Conservation (phyloP, 495 filamentous ascomycete species). For the Aspergillus biplanus region DNA sequence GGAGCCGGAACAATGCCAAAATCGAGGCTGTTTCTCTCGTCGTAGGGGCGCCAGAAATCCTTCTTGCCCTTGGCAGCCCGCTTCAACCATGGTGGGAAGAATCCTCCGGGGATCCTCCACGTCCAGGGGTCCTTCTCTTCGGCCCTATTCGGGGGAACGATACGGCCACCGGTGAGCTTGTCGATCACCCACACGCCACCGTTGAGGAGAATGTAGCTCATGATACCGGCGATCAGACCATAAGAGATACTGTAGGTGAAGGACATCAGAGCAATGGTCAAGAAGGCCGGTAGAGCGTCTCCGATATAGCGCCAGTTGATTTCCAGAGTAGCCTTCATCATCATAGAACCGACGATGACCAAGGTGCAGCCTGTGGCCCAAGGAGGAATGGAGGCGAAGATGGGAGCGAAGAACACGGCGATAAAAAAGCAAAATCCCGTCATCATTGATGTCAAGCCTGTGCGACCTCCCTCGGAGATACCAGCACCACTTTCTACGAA, state of each 20-base stretch:
- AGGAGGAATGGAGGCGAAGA: conserved; percentile 81
- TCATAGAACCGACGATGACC: conserved; percentile 79
- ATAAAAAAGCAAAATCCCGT: conserved; percentile 84
- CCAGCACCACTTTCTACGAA: conserved; percentile 84
- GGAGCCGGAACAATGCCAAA: conserved; percentile 13
- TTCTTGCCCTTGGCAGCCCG: conserved; percentile 64
- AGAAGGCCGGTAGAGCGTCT: conserved; percentile 77
- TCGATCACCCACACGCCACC: conserved; percentile 65
- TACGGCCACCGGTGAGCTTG: conserved; percentile 63
- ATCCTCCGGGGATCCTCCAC: conserved; percentile 66
- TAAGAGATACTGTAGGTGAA: conserved; percentile 84
- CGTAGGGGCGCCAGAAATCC: conserved; percentile 63
- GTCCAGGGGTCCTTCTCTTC: conserved; percentile 75
- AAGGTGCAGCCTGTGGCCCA: conserved; percentile 86
- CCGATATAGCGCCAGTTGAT: conserved; percentile 85
- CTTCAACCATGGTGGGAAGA: conserved; percentile 71
- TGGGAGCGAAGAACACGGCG: conserved; percentile 82
- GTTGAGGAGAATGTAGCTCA: conserved; percentile 74
- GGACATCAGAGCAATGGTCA: conserved; percentile 82
- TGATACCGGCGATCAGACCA: conserved; percentile 77
- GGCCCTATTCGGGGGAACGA: conserved; percentile 69
- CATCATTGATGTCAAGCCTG: conserved; percentile 76
- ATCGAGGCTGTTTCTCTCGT: conserved; percentile 28
- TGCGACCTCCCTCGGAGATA: conserved; percentile 81
- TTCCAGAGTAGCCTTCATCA: conserved; percentile 71